These are phyloP conservation scores for Phoma sp. DNA, from an alignment of 2,329 filamentous ascomycete species.

Conservation along the genomic window DNA sequence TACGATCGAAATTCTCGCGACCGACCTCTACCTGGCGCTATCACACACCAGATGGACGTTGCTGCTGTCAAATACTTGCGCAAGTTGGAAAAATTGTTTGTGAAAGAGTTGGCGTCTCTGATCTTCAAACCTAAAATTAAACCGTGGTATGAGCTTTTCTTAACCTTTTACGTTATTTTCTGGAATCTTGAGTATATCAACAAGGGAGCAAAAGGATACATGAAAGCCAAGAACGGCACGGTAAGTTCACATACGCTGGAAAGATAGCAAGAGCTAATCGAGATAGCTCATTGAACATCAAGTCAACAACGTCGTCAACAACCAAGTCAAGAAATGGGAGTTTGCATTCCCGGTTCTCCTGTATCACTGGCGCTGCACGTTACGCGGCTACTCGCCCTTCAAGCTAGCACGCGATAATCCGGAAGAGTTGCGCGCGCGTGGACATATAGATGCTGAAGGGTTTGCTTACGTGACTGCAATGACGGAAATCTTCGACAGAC, in stretches of 20 bases:
- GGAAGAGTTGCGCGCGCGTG: constrained; percentile 38
- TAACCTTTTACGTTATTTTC: constrained; percentile 45
- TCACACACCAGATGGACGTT: constrained; percentile 47
- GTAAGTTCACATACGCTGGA: constrained; percentile 27
- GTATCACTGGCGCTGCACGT: constrained; percentile 41
- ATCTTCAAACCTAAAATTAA: constrained; percentile 45
- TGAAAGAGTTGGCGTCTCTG: constrained; percentile 36
- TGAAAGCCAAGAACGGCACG: constrained; percentile 43
- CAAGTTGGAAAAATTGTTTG: constrained; percentile 37
- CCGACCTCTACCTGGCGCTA: constrained; percentile 43
- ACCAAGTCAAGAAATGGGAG: constrained; percentile 46
- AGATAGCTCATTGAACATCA: constrained; percentile 38
- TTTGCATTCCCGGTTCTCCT: constrained; percentile 40
- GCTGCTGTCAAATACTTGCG: constrained; percentile 42
- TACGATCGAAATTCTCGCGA: constrained; percentile 44
- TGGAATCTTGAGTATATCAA: constrained; percentile 48
- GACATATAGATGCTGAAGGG: constrained; percentile 37
- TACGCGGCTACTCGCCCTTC: constrained; percentile 43
- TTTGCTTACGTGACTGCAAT: constrained; percentile 42
- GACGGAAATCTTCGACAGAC: constrained; percentile 33
- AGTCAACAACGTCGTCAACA: constrained; percentile 42
- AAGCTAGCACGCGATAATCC: constrained; percentile 45
- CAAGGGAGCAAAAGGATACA: constrained; percentile 42
- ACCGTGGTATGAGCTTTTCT: constrained; percentile 47
- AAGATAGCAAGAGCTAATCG: constrained; percentile 18